These are phyloP conservation scores for Globisporangium middletonii DNA, from an alignment of 352 stramenopile genomes.

Conservation along the genomic window DNA sequence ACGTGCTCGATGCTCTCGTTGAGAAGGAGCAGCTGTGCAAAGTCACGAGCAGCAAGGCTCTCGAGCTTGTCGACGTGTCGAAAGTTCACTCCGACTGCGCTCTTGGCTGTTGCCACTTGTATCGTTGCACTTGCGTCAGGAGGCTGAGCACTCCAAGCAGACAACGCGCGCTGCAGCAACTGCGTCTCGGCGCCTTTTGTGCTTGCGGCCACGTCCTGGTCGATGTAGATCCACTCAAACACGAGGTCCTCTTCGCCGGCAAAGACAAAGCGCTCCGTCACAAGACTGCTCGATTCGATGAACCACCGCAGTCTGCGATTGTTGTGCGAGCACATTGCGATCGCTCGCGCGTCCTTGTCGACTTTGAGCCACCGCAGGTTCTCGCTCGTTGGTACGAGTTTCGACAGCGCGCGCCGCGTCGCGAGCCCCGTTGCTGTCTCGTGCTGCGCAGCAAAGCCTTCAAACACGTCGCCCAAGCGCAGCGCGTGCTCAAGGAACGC, in stretches of 20 bases:
- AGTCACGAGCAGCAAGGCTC: too few species aligned
- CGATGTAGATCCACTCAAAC: conserved; percentile 20
- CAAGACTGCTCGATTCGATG: conserved; percentile 9
- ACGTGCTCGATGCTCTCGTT: neutral
- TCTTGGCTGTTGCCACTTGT: neutral
- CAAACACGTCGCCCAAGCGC: neutral
- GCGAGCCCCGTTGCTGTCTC: neutral
- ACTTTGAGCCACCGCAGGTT: conserved; percentile 3
- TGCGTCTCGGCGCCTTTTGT: neutral
- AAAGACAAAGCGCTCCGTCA: conserved; percentile 14
- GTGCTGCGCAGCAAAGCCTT: neutral
- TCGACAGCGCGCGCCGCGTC: neutral
- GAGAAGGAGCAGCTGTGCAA: neutral
- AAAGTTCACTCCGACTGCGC: conserved; percentile 4
- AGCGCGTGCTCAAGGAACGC: conserved; percentile 1
- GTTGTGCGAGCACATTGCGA: neutral
- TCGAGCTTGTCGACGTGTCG: conserved; percentile 2
- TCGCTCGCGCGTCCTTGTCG: neutral
- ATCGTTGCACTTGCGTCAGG: neutral
- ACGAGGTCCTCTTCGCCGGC: conserved; percentile 17
- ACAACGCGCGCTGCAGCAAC: conserved; percentile 1
- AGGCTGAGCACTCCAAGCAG: neutral
- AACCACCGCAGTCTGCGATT: conserved; percentile 15
- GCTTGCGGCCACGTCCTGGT: conserved; percentile 1
- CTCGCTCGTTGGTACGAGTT: neutral